phyloP scores from a whole-genome alignment of 108 stramenopile species.

The Skeletonema potamos region DNA sequence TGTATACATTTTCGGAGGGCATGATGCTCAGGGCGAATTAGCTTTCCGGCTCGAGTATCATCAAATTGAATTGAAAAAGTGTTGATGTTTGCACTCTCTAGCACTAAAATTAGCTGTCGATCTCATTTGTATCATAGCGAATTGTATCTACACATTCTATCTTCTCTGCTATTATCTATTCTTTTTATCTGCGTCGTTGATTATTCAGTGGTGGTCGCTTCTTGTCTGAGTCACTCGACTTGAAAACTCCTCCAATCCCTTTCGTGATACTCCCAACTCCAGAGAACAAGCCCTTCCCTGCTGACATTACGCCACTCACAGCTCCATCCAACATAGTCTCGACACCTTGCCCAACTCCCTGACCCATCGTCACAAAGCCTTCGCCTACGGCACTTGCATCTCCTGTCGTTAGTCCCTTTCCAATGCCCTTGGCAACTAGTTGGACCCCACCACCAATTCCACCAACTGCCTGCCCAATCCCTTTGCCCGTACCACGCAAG shows the following conservation, averaged over 20 bases:
- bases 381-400: constrained; percentile 75
- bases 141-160: too few species aligned
- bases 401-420: constrained; percentile 72
- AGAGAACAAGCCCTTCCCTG: constrained; percentile 74
- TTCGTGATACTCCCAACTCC: constrained; percentile 73
- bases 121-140: too few species aligned
- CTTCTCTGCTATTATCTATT: neutral
- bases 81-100: too few species aligned
- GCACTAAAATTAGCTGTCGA: too few species aligned
- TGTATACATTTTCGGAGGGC: too few species aligned
- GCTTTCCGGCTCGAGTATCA: too few species aligned
- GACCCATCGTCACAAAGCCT: constrained; percentile 67
- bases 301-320: constrained; percentile 75
- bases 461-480: constrained; percentile 81
- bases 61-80: too few species aligned
- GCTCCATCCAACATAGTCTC: constrained; percentile 76
- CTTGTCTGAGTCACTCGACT: neutral
- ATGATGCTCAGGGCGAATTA: too few species aligned
- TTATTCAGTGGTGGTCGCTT: neutral
- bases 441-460: constrained; percentile 79
- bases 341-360: constrained; percentile 77
- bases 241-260: constrained; percentile 74
- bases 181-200: neutral
- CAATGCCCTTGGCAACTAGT: constrained; percentile 78
- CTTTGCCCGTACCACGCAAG: constrained; percentile 79